A percentile compares a stretch with the other conserved stretches of the same genome.
phyloP scores from a whole-genome alignment of 495 filamentous ascomycete species.

The Penicillium cosmopolitanum region DNA sequence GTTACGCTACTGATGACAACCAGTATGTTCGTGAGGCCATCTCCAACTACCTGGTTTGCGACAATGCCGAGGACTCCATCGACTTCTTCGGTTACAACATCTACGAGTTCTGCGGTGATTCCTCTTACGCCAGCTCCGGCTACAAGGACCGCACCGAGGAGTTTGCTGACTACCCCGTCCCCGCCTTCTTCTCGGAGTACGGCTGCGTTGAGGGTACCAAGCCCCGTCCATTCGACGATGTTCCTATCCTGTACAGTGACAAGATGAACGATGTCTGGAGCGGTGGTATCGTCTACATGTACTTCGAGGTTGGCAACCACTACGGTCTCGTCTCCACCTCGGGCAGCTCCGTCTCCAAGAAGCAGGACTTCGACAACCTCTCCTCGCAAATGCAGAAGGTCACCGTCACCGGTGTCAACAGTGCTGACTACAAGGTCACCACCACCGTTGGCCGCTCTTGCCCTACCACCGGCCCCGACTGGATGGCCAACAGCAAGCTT shows the following conservation, averaged over 20 bases:
- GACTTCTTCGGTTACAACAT: conserved; percentile 99
- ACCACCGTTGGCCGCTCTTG: conserved; percentile 73
- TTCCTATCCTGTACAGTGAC: conserved; percentile 74
- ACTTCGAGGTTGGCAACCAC: conserved; percentile 88
- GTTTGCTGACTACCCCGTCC: conserved; percentile 85
- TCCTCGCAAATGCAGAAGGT: conserved; percentile 70
- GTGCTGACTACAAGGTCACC: conserved; percentile 65
- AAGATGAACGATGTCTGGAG: conserved; percentile 88
- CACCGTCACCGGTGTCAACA: conserved; percentile 66
- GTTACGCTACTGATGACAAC: conserved; percentile 96
- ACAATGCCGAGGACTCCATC: conserved; percentile 65
- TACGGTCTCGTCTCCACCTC: conserved; percentile 80
- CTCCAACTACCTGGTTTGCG: conserved; percentile 93
- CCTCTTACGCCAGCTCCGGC: conserved; percentile 70
- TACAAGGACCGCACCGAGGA: conserved; percentile 80
- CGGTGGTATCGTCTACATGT: conserved; percentile 98
- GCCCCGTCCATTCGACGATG: conserved; percentile 85
- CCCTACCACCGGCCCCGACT: conserved; percentile 66
- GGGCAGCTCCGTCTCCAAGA: conserved; percentile 56
- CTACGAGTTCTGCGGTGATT: conserved; percentile 96
- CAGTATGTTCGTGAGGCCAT: conserved; percentile 74
- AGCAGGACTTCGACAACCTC: conserved; percentile 75
- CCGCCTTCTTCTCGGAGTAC: conserved; percentile 98
- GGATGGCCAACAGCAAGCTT: conserved; percentile 73
- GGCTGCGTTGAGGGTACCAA: conserved; percentile 76